Conservation (phyloP, 306 rosid genomes). For the Ziziphus jujuba region DNA sequence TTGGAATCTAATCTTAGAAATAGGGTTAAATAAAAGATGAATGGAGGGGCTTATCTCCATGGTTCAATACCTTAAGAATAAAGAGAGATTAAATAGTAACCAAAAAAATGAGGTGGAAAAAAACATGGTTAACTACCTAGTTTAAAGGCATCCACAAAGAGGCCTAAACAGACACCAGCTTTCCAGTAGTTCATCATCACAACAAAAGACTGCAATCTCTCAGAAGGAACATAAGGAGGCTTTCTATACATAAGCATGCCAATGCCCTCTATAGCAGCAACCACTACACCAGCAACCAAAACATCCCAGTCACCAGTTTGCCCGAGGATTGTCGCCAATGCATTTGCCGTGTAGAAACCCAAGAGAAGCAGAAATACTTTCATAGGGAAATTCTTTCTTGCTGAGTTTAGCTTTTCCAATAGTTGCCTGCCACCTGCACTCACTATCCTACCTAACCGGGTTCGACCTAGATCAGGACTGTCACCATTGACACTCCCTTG, state of each 20-base stretch:
- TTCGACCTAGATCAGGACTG: slow-evolving; percentile 62
- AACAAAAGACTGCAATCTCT: slow-evolving; percentile 71
- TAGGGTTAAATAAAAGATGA: neutral
- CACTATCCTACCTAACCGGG: slow-evolving; percentile 90
- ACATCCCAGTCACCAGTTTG: slow-evolving; percentile 99
- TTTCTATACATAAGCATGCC: slow-evolving; percentile 86
- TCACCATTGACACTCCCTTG: slow-evolving; percentile 54
- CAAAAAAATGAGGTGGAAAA: slow-evolving; percentile 1
- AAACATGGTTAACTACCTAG: slow-evolving; percentile 64
- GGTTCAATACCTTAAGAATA: neutral
- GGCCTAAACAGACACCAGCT: slow-evolving; percentile 97
- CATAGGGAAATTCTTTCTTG: slow-evolving; percentile 84
- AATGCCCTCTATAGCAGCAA: slow-evolving; percentile 92
- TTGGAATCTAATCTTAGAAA: neutral
- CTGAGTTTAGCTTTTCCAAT: slow-evolving; percentile 73
- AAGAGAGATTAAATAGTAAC: neutral
- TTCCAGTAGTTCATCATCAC: slow-evolving; percentile 87
- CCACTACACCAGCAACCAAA: slow-evolving; percentile 92
- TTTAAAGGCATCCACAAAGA: slow-evolving; percentile 95
- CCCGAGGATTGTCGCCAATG: slow-evolving; percentile 93
- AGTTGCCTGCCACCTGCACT: slow-evolving; percentile 80
- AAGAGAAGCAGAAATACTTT: slow-evolving; percentile 85
- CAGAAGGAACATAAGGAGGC: slow-evolving; percentile 49
- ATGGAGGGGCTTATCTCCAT: neutral
- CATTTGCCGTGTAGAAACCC: slow-evolving; percentile 99